These are phyloP conservation scores for Alternaria hordeiaustralica DNA, from an alignment of 2,329 filamentous ascomycete species.

Conservation along the genomic window DNA sequence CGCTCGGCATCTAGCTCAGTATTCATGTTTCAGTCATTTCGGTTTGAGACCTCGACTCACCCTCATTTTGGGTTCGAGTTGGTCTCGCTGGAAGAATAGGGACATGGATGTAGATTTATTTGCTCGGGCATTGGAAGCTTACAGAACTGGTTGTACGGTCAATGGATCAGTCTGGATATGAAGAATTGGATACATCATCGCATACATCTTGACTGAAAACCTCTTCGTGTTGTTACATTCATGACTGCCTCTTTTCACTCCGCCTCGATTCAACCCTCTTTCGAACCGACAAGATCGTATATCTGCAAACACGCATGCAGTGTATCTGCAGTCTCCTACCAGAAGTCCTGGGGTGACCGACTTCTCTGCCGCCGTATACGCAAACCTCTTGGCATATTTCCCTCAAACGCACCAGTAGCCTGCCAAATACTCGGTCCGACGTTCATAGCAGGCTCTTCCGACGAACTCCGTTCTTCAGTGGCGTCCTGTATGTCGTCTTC, in stretches of 20 bases:
- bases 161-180: background rate
- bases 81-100: conserved; percentile 1
- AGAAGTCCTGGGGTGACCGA: background rate
- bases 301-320: too few relatives aligned
- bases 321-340: background rate
- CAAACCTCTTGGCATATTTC: background rate
- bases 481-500: background rate
- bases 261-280: too few relatives aligned
- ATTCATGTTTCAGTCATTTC: background rate
- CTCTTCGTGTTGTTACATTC: too few relatives aligned
- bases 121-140: background rate
- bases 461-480: too few relatives aligned
- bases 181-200: background rate
- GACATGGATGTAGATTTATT: background rate
- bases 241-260: too few relatives aligned
- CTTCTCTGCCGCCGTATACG: background rate
- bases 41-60: conserved; percentile 18
- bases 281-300: too few relatives aligned
- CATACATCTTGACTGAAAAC: background rate
- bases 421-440: background rate
- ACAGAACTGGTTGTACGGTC: background rate
- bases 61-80: conserved; percentile 15
- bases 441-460: fast-evolving
- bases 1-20: background rate
- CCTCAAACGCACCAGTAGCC: background rate